These are phyloP conservation scores for Pseudisothecium myosuroides DNA, from an alignment of 225 moss, liverwort and hornwort genomes.

Conservation along the genomic window DNA sequence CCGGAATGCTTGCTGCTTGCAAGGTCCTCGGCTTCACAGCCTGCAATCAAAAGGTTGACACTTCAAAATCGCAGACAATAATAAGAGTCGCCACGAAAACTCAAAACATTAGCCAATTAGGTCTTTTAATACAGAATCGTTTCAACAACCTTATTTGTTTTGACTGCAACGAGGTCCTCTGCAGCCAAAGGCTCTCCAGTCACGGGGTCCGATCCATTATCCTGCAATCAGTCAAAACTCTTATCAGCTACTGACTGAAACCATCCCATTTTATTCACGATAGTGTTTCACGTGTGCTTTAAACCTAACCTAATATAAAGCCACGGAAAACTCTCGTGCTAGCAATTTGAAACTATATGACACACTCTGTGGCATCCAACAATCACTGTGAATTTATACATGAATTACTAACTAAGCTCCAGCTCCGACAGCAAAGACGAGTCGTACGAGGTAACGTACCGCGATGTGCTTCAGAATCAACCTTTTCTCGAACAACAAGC, in stretches of 20 bases:
- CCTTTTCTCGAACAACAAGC: slow-evolving; percentile 74
- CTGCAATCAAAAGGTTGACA: slow-evolving; percentile 29
- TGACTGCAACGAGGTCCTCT: slow-evolving; percentile 79
- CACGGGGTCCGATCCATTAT: slow-evolving; percentile 81
- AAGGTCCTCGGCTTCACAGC: slow-evolving; percentile 94
- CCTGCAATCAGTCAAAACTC: slow-evolving; percentile 15
- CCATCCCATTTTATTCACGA: neutral
- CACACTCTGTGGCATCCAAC: no score
- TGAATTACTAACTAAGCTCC: neutral
- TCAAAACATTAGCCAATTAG: neutral
- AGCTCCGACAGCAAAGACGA: neutral
- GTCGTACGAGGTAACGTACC: slow-evolving; percentile 1
- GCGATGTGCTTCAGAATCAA: slow-evolving; percentile 78
- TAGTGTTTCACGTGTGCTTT: no score
- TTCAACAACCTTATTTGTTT: slow-evolving; percentile 66
- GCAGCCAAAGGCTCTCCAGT: slow-evolving; percentile 63
- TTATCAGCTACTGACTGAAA: neutral
- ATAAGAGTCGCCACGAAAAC: neutral
- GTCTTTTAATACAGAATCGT: neutral
- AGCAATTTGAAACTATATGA: neutral
- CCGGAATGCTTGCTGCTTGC: slow-evolving; percentile 98
- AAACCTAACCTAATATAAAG: neutral
- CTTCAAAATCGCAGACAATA: neutral
- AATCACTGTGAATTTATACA: neutral
- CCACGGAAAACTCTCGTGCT: neutral